A percentile compares a stretch with the other conserved stretches of the same genome.
Conservation (phyloP, 2,329 filamentous ascomycete species). For the Xenosphaeropsis pyriputrescens region DNA sequence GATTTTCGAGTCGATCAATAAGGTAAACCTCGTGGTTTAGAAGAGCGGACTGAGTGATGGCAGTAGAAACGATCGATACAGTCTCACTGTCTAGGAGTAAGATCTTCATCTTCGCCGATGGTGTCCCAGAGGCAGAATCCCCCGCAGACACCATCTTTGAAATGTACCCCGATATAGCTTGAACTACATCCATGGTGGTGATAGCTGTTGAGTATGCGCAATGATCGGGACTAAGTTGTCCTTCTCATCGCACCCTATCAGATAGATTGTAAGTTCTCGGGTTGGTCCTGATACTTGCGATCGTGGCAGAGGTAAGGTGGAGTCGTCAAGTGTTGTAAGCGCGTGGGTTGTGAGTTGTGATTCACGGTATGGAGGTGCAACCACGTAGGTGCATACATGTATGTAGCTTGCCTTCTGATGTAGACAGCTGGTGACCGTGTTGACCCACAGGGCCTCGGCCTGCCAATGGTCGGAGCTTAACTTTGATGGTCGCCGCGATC, state of each 20-base stretch:
- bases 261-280: too few species aligned
- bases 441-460: too few species aligned
- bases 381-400: too few species aligned
- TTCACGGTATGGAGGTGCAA: too few species aligned
- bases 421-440: too few species aligned
- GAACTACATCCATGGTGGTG: constrained; percentile 74
- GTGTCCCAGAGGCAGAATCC: constrained; percentile 50
- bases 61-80: constrained; percentile 83
- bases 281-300: too few species aligned
- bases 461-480: too few species aligned
- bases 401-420: too few species aligned
- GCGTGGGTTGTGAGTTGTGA: too few species aligned
- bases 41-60: constrained; percentile 86
- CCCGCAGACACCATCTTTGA: constrained; percentile 85
- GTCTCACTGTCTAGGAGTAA: constrained; percentile 88
- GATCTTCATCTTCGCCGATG: constrained; percentile 95
- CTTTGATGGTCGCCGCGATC: too few species aligned
- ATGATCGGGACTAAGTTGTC: background rate
- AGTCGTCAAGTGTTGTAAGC: too few species aligned
- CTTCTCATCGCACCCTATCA: background rate
- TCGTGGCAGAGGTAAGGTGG: too few species aligned
- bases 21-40: constrained; percentile 97
- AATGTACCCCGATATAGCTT: constrained; percentile 88
- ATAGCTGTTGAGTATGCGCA: background rate
- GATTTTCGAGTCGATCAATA: constrained; percentile 88